These are phyloP conservation scores for Pichia thaimueangensis DNA, from an alignment of 805 yeast species.

Conservation along the genomic window DNA sequence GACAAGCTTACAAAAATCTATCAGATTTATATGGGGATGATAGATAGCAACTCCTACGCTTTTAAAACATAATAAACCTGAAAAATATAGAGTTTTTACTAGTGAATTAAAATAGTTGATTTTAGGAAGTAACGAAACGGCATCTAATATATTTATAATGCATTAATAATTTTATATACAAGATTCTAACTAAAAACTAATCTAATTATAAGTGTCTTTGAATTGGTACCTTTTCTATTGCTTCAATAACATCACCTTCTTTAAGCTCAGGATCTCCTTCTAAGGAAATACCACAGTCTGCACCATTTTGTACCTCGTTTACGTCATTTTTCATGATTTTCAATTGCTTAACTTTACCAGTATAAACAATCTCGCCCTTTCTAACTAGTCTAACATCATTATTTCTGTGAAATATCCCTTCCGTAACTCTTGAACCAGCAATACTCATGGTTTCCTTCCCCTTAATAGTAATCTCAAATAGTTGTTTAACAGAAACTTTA, in stretches of 20 bases:
- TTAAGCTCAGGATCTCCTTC: conserved; percentile 29
- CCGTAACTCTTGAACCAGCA: conserved; percentile 81
- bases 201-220: conserved; percentile 43
- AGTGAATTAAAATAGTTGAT: no score
- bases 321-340: conserved; percentile 81
- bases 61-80: no score
- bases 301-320: conserved; percentile 70
- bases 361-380: conserved; percentile 42
- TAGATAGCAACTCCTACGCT: not conserved
- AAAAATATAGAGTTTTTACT: no score
- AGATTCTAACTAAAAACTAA: no score
- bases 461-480: conserved; percentile 63
- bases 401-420: conserved; percentile 61
- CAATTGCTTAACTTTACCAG: conserved; percentile 53
- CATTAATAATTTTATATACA: no score
- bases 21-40: not conserved
- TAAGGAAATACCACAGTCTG: conserved; percentile 84
- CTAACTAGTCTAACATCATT: conserved; percentile 34
- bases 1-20: not conserved
- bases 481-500: conserved; percentile 60
- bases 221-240: conserved; percentile 57
- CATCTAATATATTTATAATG: no score
- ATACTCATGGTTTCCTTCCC: conserved; percentile 49
- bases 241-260: conserved; percentile 71
- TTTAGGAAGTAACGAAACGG: no score